Percentiles rank a stretch among this genome's conserved stretches.
Conservation (phyloP, 768 basidiomycete genomes). For the Trametes villosa region DNA sequence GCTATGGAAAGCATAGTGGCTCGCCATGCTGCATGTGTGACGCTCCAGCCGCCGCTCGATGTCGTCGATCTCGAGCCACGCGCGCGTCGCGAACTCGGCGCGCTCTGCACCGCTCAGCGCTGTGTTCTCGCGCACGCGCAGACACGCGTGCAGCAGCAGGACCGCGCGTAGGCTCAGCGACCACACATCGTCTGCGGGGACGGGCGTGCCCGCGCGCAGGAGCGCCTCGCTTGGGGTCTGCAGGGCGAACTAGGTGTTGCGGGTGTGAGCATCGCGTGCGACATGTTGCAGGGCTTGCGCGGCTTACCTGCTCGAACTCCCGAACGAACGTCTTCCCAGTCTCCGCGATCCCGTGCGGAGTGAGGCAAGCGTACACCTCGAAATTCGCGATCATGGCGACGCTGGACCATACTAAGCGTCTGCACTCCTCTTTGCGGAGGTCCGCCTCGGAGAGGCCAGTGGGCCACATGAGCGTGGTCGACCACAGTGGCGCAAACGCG, state of each 20-base stretch:
- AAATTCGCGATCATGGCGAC: slow-evolving; percentile 51
- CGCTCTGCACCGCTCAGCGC: slow-evolving; percentile 16
- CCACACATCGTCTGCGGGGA: slow-evolving; percentile 27
- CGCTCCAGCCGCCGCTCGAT: slow-evolving; percentile 11
- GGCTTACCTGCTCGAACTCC: slow-evolving; percentile 16
- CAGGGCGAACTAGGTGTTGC: slow-evolving; percentile 9
- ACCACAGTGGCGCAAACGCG: slow-evolving; percentile 12
- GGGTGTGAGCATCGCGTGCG: not conserved
- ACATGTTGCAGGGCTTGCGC: too few relatives aligned
- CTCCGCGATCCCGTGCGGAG: not conserved
- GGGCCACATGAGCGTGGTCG: slow-evolving; percentile 20
- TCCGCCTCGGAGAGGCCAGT: slow-evolving; percentile 13
- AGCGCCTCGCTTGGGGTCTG: slow-evolving; percentile 14
- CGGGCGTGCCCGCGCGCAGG: slow-evolving; percentile 9
- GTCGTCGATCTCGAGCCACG: slow-evolving; percentile 23
- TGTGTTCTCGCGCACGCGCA: slow-evolving; percentile 8
- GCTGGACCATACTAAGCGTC: slow-evolving; percentile 13
- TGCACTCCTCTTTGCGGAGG: slow-evolving; percentile 15
- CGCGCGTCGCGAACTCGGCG: slow-evolving; percentile 17
- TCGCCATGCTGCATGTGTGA: slow-evolving; percentile 16
- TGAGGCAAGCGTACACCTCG: slow-evolving; percentile 40
- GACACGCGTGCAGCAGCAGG: slow-evolving; percentile 16
- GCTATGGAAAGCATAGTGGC: slow-evolving; percentile 15
- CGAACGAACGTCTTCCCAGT: slow-evolving; percentile 9
- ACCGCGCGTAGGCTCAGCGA: slow-evolving; percentile 15